Conservation (phyloP, 1,284 basidiomycete species). For the Termitomyces sp. region DNA sequence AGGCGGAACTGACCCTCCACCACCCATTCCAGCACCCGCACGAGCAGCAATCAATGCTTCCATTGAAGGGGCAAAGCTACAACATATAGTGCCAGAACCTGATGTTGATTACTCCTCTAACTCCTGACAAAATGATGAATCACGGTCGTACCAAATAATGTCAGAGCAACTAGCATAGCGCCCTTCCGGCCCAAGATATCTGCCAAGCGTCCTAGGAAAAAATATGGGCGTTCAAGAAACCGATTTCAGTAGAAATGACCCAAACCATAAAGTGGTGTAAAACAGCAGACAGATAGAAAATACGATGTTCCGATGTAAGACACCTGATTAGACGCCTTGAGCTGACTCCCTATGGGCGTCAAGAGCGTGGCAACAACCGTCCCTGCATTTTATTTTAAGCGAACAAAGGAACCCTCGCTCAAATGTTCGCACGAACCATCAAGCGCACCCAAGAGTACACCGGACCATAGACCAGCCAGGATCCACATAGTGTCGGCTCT, state of each 20-base stretch:
- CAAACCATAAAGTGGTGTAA: slow-evolving; percentile 84
- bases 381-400: slow-evolving; percentile 36
- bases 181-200: slow-evolving; percentile 86
- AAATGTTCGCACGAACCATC: slow-evolving; percentile 51
- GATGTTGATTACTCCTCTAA: slow-evolving; percentile 18
- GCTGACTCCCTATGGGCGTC: slow-evolving; percentile 75
- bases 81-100: slow-evolving; percentile 79
- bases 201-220: slow-evolving; percentile 67
- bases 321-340: slow-evolving; percentile 72
- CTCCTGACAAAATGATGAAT: slow-evolving; percentile 4
- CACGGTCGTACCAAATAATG: slow-evolving; percentile 63
- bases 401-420: slow-evolving; percentile 2
- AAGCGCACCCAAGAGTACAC: slow-evolving; percentile 75
- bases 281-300: slow-evolving; percentile 84
- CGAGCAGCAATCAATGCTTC: slow-evolving; percentile 74
- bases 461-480: slow-evolving; percentile 70
- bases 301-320: slow-evolving; percentile 88
- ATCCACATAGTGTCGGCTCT: slow-evolving; percentile 59
- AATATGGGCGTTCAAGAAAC: slow-evolving; percentile 18
- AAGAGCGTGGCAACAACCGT: slow-evolving; percentile 77
- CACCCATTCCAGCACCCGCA: slow-evolving; percentile 85
- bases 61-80: slow-evolving; percentile 83
- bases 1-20: slow-evolving; percentile 63
- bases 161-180: slow-evolving; percentile 76
- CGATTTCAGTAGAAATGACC: slow-evolving; percentile 21